Evolutionary conservation across 257 asterid species (phyloP), one percentile per base, ranked within the genome.

Genomic region (Scutellaria galericulata): DNA sequence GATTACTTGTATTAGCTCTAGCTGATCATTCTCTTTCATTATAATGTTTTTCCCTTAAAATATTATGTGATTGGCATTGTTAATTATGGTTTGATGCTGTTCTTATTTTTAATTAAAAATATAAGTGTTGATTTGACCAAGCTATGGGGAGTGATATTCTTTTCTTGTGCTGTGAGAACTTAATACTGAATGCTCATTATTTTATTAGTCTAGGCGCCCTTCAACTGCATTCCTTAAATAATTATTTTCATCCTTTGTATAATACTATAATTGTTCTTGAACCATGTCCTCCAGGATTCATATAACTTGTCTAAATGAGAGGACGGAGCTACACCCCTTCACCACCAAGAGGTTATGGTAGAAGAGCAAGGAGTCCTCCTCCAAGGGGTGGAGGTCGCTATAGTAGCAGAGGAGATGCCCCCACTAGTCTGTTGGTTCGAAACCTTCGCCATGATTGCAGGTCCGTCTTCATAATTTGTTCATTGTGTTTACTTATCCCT

Each of bases 271-370:
- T 44, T 46, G 15, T 50, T 5, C 39, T 22, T 71, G 39, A 20
- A 52, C 66, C 20, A 40, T 7, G 1, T 12, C 3, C 69, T 13
- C 5, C 75, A 81, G 82, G 67, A 14, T 73, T 75, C 65, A 71
- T 46, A 0, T 7, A 63, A 55, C n/a, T 63, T 53, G 35, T 46
- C 65, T 1, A 64, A 83, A 86, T 94, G 99, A 86, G 97, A 83
- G 96, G 97, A 72, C 82, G 97, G 80, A 94, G 99, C 80, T 94
- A 91, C 68, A 85, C 91, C 56, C 99, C 97, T 7, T 89, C 97
- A 66, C 99, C 97, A 5, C 96, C 97, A 39, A 87, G 97, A 78
- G 99, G 96, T 72, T 88, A 89, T 77, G 86, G 96, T 37, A 83
- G 98, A 77, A 85, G 98, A 77, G 96, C 90, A 61, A 79, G 96